Evolutionary conservation across 139 green algal genomes (phyloP).

Genomic region (Chlorella sp.): DNA sequence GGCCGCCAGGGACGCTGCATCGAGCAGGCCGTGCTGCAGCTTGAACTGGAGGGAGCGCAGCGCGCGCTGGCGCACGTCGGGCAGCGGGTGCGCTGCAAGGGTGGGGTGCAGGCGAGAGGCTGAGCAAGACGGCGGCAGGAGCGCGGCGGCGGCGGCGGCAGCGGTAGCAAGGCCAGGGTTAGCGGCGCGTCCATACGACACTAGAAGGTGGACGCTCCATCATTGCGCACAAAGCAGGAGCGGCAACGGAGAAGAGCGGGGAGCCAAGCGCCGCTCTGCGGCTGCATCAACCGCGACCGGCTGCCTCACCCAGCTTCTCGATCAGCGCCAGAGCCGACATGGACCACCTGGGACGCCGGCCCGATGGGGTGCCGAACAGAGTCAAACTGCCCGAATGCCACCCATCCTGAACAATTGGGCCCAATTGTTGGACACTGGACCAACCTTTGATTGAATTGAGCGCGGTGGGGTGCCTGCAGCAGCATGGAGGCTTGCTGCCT

Average conservation of each 20-base stretch:
- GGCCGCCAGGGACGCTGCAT: neutral
- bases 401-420: too few relatives aligned
- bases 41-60: conserved; percentile 17
- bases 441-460: too few relatives aligned
- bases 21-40: conserved; percentile 9
- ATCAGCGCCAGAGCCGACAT: neutral
- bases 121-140: neutral
- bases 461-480: too few relatives aligned
- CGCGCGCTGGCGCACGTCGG: neutral
- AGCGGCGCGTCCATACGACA: neutral
- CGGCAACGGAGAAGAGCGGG: neutral
- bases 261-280: too few relatives aligned
- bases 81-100: neutral
- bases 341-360: too few relatives aligned
- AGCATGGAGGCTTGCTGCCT: too few relatives aligned
- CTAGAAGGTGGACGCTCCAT: neutral
- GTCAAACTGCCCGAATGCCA: too few relatives aligned
- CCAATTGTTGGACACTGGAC: too few relatives aligned
- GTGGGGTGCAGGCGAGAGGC: neutral
- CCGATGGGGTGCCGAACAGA: too few relatives aligned
- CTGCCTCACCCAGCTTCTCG: conserved; percentile 1
- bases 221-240: too few relatives aligned
- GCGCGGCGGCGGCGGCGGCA: neutral
- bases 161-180: neutral
- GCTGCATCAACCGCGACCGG: neutral